These are phyloP conservation scores for Candida suzukii DNA, from an alignment of 805 yeast genomes.

Conservation along the genomic window DNA sequence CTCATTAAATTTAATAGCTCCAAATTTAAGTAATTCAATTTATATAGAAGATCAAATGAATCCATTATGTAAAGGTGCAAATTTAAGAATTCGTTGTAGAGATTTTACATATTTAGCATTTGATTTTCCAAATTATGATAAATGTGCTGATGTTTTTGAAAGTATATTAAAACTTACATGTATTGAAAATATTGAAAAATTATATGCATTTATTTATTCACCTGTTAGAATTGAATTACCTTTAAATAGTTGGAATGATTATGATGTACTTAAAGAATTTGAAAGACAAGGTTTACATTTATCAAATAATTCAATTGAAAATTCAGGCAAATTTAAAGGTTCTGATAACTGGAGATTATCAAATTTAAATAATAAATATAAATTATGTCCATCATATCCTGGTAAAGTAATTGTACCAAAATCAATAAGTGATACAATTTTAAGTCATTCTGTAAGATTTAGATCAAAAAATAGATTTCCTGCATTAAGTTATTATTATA, in stretches of 20 bases:
- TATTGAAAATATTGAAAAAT: slow-evolving; percentile 40
- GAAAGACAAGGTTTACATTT: slow-evolving; percentile 54
- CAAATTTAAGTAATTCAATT: neutral
- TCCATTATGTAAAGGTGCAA: slow-evolving; percentile 31
- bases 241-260: slow-evolving; percentile 68
- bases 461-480: slow-evolving; percentile 86
- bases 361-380: slow-evolving; percentile 53
- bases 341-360: slow-evolving; percentile 61
- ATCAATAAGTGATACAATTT: slow-evolving; percentile 72
- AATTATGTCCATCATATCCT: slow-evolving; percentile 75
- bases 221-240: slow-evolving; percentile 66
- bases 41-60: neutral
- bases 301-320: slow-evolving; percentile 8
- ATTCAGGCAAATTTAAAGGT: slow-evolving; percentile 4
- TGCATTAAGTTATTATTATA: slow-evolving; percentile 67
- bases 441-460: slow-evolving; percentile 77
- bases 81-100: slow-evolving; percentile 67
- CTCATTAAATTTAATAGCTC: neutral
- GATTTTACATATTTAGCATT: slow-evolving; percentile 80
- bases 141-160: slow-evolving; percentile 66
- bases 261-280: slow-evolving; percentile 58
- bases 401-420: slow-evolving; percentile 58
- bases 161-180: slow-evolving; percentile 63
- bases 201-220: slow-evolving; percentile 77
- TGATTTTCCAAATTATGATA: slow-evolving; percentile 53